Base-by-base conservation (phyloP, 2,329 filamentous ascomycete species). In the Clonostachys solani region DNA sequence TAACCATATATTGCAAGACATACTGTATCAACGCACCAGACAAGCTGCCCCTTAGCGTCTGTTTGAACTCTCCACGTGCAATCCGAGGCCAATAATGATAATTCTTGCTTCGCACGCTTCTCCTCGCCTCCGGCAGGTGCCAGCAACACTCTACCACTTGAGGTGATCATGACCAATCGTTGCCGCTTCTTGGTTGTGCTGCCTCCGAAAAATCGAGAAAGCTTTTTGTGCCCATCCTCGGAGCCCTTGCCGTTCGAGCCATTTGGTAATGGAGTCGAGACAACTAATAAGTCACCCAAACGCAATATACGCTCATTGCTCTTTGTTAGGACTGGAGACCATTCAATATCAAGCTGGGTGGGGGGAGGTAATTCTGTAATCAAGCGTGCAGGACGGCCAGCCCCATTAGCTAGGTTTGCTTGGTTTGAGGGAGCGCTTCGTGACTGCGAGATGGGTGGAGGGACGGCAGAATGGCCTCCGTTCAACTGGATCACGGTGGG, bases 291-390 rank as follows among this genome's bases (percentile, higher is more conserved):
- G 59, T 99, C 96, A 3, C 94, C 94, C 18, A 99, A 75, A 65
- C 95, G 96, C 52, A 99, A 67, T 55, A 99, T 99, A 35, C 94
- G 83, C 67, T 99, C 94, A 60, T 97, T 96, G 50, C 83, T 86
- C 59, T 86, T 84, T 10, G 89, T 96, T 47, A 99, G 73, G 5
- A 99, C 92, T 1, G 94, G 94, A 1, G 92, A 96, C 94, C 94
- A 99, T 67, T 99, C 94, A 48, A 99, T 95, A 61, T 99, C 94
- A 23, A 99, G 74, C 64, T 97, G 94, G 44, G 89, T 96, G 1
- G 94, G 94, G n/a, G 94, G 92, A 15, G 94, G 91, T 10, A 99
- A 77, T 65, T 99, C 94, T 1, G 94, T 97, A 50, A 99, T 95
- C 50, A 96, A 84, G 51, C 91, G 78, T 3, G 88, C 79, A 33